Percentiles rank a stretch among this genome's conserved stretches.
phyloP scores from a whole-genome alignment of 805 yeast genomes.

The Metschnikowia dekortorum region DNA sequence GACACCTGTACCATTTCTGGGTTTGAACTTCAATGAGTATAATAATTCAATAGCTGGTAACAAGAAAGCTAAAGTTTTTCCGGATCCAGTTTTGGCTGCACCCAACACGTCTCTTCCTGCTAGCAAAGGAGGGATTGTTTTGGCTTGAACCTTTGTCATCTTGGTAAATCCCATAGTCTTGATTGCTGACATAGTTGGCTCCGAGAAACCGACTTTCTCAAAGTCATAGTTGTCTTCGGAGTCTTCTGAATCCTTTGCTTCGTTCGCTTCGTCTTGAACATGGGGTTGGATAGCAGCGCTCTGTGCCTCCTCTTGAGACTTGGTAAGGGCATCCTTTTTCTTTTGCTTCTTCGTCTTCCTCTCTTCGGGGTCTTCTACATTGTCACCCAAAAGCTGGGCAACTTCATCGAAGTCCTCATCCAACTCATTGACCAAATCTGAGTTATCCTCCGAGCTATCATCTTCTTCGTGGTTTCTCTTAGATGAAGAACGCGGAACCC shows the following conservation, averaged over 20 bases:
- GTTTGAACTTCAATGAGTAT: constrained; percentile 87
- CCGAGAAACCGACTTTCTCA: constrained; percentile 57
- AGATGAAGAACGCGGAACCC: constrained; percentile 2
- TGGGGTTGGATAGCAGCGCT: constrained; percentile 29
- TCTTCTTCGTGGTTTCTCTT: constrained; percentile 28
- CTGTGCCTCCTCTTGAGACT: constrained; percentile 21
- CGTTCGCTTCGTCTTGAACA: constrained; percentile 20
- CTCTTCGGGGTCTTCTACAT: constrained; percentile 39
- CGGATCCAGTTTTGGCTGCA: constrained; percentile 99
- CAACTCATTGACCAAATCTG: constrained; percentile 48
- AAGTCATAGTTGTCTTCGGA: constrained; percentile 26
- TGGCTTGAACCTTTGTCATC: constrained; percentile 93
- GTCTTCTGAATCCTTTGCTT: constrained; percentile 27
- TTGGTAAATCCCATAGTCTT: constrained; percentile 82
- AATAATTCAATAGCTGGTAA: constrained; percentile 94
- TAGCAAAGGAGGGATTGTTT: constrained; percentile 92
- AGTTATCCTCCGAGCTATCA: constrained; percentile 22
- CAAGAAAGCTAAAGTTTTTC: constrained; percentile 93
- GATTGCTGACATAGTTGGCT: constrained; percentile 77
- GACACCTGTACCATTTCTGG: constrained; percentile 97
- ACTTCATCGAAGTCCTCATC: constrained; percentile 58
- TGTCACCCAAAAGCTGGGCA: constrained; percentile 47
- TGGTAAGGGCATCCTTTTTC: constrained; percentile 15
- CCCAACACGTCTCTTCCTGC: constrained; percentile 98
- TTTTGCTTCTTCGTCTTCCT: constrained; percentile 19